Evolutionary conservation across 169 alveolate genomes (phyloP).

Genomic region (Nephromyces sp.): DNA sequence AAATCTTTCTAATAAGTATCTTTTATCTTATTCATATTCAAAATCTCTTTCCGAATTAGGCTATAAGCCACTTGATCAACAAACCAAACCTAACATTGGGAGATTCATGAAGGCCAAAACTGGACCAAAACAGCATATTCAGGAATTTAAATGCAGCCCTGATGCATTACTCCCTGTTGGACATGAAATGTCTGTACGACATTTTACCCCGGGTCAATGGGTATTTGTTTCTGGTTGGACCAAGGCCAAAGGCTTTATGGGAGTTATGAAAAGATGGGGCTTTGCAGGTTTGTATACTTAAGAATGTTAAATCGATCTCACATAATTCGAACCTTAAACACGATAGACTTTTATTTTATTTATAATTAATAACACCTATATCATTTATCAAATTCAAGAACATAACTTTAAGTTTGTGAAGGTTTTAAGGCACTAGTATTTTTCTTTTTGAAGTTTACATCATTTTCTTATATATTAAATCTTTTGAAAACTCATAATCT

Average conservation of each 20-base stretch:
- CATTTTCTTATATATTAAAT: too few species aligned
- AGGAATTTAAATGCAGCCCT: slow-evolving; percentile 62
- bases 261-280: slow-evolving; percentile 72
- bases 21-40: neutral
- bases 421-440: too few species aligned
- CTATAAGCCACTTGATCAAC: slow-evolving; percentile 50
- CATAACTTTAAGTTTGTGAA: too few species aligned
- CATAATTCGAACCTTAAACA: too few species aligned
- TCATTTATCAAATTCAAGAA: too few species aligned
- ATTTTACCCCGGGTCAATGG: slow-evolving; percentile 76
- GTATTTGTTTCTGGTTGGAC: slow-evolving; percentile 70
- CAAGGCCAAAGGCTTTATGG: slow-evolving; percentile 67
- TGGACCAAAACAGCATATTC: slow-evolving; percentile 58
- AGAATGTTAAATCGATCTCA: too few species aligned
- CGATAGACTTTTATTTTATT: too few species aligned
- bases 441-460: too few species aligned
- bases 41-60: slow-evolving; percentile 12
- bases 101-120: slow-evolving; percentile 40
- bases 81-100: slow-evolving; percentile 60
- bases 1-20: neutral
- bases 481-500: too few species aligned
- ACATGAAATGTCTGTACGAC: slow-evolving; percentile 62
- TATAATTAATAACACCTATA: too few species aligned
- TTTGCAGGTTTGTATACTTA: slow-evolving; percentile 63
- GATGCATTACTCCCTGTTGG: slow-evolving; percentile 73